A percentile compares a stretch with the other conserved stretches of the same genome.
These are phyloP conservation scores for Paratinospora sagittata DNA, from an alignment of 164 flowering plant genomes.

Conservation along the genomic window DNA sequence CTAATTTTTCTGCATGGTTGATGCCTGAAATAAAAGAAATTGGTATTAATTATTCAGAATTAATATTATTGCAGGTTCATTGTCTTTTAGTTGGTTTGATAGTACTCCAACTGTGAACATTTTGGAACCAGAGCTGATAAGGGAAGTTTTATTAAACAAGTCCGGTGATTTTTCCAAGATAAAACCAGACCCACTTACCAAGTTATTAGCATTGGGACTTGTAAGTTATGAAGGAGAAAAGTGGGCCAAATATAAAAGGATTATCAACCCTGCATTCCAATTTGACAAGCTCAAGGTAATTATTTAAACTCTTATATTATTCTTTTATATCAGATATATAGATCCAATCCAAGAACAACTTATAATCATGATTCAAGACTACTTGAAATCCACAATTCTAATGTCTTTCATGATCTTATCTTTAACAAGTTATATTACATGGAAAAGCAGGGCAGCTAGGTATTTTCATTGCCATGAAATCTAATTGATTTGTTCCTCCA, in stretches of 20 bases:
- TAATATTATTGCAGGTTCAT: constrained; percentile 12
- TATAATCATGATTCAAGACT: neutral
- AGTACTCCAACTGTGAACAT: constrained; percentile 11
- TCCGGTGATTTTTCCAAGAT: constrained; percentile 1
- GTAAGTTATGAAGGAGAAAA: constrained; percentile 4
- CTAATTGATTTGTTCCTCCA: neutral
- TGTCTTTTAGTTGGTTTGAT: constrained; percentile 10
- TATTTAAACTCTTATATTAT: neutral
- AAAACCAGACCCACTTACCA: neutral
- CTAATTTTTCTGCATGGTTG: too few relatives aligned
- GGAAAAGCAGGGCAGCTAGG: neutral
- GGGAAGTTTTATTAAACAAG: constrained; percentile 8
- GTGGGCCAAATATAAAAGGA: too few relatives aligned
- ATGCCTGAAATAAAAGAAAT: neutral
- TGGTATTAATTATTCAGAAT: too few relatives aligned
- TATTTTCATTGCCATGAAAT: neutral
- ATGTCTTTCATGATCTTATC: too few relatives aligned
- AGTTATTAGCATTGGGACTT: constrained; percentile 15
- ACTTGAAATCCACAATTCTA: neutral
- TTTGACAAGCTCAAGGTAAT: constrained; percentile 27
- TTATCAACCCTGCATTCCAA: constrained; percentile 28
- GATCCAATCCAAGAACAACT: too few relatives aligned
- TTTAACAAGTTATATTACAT: too few relatives aligned
- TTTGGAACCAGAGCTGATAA: constrained; percentile 14
- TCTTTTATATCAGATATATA: neutral